Evolutionary conservation across 23 red algal genomes (phyloP), one percentile per base, ranked within the genome.

Genomic region (Porphyridium purpureum): DNA sequence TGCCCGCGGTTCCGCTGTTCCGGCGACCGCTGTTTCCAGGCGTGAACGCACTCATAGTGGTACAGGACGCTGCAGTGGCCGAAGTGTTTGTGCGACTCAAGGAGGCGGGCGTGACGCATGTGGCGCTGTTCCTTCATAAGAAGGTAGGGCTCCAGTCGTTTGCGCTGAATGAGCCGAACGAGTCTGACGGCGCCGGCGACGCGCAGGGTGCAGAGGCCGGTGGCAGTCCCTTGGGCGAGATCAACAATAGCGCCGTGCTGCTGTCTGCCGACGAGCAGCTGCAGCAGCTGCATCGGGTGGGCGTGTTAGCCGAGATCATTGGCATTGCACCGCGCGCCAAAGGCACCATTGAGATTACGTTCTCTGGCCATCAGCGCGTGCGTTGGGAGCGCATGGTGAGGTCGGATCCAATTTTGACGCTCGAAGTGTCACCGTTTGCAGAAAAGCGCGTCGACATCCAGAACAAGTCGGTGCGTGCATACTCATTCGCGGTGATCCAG

Each of bases 281-380:
- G n/a, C n/a, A n/a, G 36, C 70, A 66, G 53, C 33, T 94, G 28
- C 75, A 83, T 47, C 67, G 68, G 46, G 87, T 94, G 0, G 87
- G 87, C 26, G 87, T 94, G 4, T 48, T 94, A 1, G 87, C 67
- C 5, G 87, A 94, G 55, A 57, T 94, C 15, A 66, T 94, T 52
- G 59, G 76, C 19, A 52, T 83, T 20, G 73, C 64, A 27, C 87
- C 87, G 4, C 62, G 87, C 27, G 59, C 74, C 27, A 83, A 76
- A 35, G 87, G 87, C 23, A n/a, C n/a, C n/a, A 67, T 94, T 0
- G 87, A 94, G 74, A 62, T 94, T 24, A 94, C 87, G 50, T 83
- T 83, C 59, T 33, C 76, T 7, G 83, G 87, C 46, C 87, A 94
- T 58, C 87, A 94, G 73, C 87, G 87, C 34, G 77, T 94, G 21